Evolutionary conservation across 805 yeast species (phyloP).

Genomic region (Sugiyamaella smithiae): DNA sequence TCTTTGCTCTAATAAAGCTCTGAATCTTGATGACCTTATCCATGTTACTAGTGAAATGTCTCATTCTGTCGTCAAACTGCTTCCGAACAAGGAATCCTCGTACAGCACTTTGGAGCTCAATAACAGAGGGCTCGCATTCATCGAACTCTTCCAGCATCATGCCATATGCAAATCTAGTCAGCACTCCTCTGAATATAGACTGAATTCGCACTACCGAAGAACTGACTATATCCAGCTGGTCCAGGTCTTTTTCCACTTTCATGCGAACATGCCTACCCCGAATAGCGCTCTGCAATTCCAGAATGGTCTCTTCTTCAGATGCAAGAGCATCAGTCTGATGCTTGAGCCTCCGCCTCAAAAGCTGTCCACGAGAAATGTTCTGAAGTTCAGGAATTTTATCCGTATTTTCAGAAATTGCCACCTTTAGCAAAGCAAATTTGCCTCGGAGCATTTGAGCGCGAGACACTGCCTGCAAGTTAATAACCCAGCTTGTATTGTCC

Average conservation of each 20-base stretch:
- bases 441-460: constrained; percentile 40
- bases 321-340: constrained; percentile 22
- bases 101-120: constrained; percentile 33
- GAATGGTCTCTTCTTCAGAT: constrained; percentile 26
- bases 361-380: constrained; percentile 49
- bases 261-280: constrained; percentile 44
- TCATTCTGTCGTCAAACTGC: constrained; percentile 29
- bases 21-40: constrained; percentile 70
- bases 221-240: constrained; percentile 21
- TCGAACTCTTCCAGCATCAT: constrained; percentile 35
- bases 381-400: constrained; percentile 49
- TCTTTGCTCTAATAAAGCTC: constrained; percentile 63
- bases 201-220: constrained; percentile 35
- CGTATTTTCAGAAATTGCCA: constrained; percentile 49
- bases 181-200: constrained; percentile 36
- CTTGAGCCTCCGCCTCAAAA: constrained; percentile 38
- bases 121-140: constrained; percentile 30
- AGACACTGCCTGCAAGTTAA: constrained; percentile 29
- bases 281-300: constrained; percentile 51
- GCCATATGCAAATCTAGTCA: constrained; percentile 34
- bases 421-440: constrained; percentile 26
- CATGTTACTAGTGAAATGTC: constrained; percentile 54
- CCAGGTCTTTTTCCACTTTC: constrained; percentile 16
- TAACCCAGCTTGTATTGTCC: constrained; percentile 22
- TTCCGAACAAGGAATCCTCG: constrained; percentile 35